Base-by-base conservation (phyloP, 2,329 filamentous ascomycete species). In the Amylocarpus encephaloides region DNA sequence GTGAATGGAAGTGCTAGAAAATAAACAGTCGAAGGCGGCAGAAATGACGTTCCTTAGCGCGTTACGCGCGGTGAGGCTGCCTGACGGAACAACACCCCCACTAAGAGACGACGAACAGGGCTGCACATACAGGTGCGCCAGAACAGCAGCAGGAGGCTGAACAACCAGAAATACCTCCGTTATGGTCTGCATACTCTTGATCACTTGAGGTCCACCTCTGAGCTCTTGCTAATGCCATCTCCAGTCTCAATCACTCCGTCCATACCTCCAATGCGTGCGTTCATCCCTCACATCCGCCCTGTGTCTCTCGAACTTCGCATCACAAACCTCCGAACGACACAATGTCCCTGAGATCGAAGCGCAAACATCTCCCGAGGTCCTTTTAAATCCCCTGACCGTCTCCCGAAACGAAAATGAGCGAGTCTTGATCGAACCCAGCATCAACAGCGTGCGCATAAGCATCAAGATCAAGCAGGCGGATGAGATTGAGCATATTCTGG, bases 381-480 rank as follows among this genome's bases (percentile, higher is more conserved):
- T 98, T 18, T 77, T 98, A 54, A 95, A 93, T 65, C 91, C 92
- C 15, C 75, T 98, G 57, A 90, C 86, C 26, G 83, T 98, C 61
- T 86, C 92, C 56, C 84, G 93, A 58, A 98, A 98, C 71, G 91
- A 97, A 72, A 95, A 96, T 69, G 93, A 98, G 78, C 85, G 87
- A 62, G 92, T 98, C 60, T 76, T 95, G 54, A 95, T 97, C 67
- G 92, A 97, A 74, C 91, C 93, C 48, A 93, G 88, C 69, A 86
- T 97, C 73, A 98, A 98, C 79, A 94, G 88, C 61, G 87, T 98
- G 61, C 86, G 93, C 62, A 87, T 98, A 66, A 95, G 89, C 79
- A 95, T 98, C 74, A 89, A 92, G 77, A 96, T 98, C 71, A 98
- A 98, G 75, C 93, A 98, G 76, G 93, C 93, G 55, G 93, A 98